Evolutionary conservation across 2,329 filamentous ascomycete genomes (phyloP), one percentile per base, ranked within the genome.

Genomic region (Nigrospora oryzae): DNA sequence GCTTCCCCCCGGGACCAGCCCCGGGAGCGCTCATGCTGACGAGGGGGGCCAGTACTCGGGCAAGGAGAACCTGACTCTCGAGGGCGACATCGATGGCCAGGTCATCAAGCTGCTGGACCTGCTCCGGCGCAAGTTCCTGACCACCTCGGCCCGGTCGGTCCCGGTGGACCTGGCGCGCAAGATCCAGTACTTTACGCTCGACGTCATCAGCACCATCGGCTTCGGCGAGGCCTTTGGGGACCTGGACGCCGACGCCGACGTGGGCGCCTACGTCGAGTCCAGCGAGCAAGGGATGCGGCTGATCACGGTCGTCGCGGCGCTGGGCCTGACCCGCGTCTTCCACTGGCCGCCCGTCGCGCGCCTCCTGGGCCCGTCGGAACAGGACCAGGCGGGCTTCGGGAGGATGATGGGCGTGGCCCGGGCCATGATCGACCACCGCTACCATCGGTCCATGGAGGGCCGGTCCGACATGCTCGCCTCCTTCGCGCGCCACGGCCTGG

Each of bases 131-230:
- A 41, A 19, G 12, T 28, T 28, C 23, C 23, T 28, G 23, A n/a
- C 15, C 6, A 34, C 33, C 19, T 12, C 12, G 12, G 2, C 13
- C 13, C 23, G 16, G 31, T 35, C 19, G 19, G 15, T 14, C 3
- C 13, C 13, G 15, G 31, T 41, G 12, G 34, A n/a, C 4, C 23
- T 23, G 39, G 3, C 39, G 19, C 40, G 34, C 33, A 3, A 10
- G 23, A 33, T 42, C 14, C 40, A 42, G 33, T 42, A 42, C 40
- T 16, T 36, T 15, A 14, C 71, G 1, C 55, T 76, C 2, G 74
- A 77, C 47, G 65, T 72, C 13, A 70, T 77, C 38, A 71, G 66
- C 35, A 63, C 65, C 32, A 49, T 77, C 12, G 68, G 68, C 2
- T 67, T 74, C 16, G 72, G 72, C 12, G 51, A 65, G 33, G 55